phyloP scores from a whole-genome alignment of 2,329 filamentous ascomycete species.

The Calonectria leucothoes region DNA sequence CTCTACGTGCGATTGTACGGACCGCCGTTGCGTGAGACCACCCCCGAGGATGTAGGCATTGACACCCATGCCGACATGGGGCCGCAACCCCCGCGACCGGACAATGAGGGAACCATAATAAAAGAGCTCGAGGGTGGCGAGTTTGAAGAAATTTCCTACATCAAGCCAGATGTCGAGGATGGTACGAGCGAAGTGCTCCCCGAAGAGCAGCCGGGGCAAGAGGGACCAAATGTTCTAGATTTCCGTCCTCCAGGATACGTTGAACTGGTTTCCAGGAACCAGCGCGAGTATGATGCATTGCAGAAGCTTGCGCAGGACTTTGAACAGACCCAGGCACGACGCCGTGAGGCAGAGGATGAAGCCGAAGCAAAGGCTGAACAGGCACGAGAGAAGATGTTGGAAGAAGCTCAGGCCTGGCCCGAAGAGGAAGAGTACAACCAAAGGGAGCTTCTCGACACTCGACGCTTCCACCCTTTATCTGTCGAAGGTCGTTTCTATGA shows the following conservation, averaged over 20 bases:
- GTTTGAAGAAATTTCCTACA: constrained; percentile 71
- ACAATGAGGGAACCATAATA: constrained; percentile 60
- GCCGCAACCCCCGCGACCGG: constrained; percentile 26
- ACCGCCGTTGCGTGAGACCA: constrained; percentile 72
- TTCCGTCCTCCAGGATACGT: constrained; percentile 53
- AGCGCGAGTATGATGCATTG: constrained; percentile 66
- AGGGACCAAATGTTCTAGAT: constrained; percentile 42
- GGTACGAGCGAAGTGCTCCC: constrained; percentile 4
- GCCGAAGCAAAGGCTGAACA: constrained; percentile 48
- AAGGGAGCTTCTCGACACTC: constrained; percentile 46
- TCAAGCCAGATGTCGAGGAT: constrained; percentile 32
- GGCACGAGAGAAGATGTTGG: constrained; percentile 45
- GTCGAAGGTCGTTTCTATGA: constrained; percentile 79
- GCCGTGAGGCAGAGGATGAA: constrained; percentile 42
- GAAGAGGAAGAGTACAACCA: constrained; percentile 49
- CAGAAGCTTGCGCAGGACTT: constrained; percentile 69
- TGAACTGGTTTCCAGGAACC: constrained; percentile 62
- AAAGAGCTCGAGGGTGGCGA: constrained; percentile 66
- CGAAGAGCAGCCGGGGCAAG: constrained; percentile 36
- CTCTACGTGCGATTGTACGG: constrained; percentile 88
- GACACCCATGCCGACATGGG: constrained; percentile 54
- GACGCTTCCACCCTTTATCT: constrained; percentile 80
- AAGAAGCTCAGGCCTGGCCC: constrained; percentile 42
- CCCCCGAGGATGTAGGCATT: constrained; percentile 68
- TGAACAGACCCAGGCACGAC: constrained; percentile 55